These are phyloP conservation scores for Colletotrichum musicola DNA, from an alignment of 2,329 filamentous ascomycete species.

Conservation along the genomic window DNA sequence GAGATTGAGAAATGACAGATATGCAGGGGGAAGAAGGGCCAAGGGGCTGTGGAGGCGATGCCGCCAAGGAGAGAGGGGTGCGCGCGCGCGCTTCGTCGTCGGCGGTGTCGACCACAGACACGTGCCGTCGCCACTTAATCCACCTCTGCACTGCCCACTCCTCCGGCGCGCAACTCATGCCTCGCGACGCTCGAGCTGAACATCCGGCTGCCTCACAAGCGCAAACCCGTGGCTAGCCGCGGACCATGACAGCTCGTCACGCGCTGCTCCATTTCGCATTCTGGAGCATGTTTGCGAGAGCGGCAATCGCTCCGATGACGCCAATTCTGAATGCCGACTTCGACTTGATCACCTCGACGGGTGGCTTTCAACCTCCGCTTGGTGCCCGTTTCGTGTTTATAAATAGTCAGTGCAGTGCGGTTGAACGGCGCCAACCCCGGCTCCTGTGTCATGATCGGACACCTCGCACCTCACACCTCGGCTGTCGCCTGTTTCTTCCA, in stretches of 20 bases:
- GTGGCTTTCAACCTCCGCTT: not conserved
- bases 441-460: constrained; percentile 5
- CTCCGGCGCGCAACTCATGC: not conserved
- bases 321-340: not conserved
- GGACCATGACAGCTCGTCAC: not conserved
- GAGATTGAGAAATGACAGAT: too few species aligned
- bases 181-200: not conserved
- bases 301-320: not conserved
- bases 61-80: too few species aligned
- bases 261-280: not conserved
- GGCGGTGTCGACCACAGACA: not conserved
- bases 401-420: constrained; percentile 12
- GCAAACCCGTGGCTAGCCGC: not conserved
- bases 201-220: not conserved
- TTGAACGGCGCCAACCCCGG: not conserved
- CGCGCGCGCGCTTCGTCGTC: too few species aligned
- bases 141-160: not conserved
- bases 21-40: too few species aligned
- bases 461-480: constrained; percentile 5
- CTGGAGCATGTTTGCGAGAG: not conserved
- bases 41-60: too few species aligned
- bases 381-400: constrained; percentile 1
- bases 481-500: not conserved
- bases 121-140: not conserved
- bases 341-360: not conserved